Base-by-base conservation (phyloP, 2,329 filamentous ascomycete genomes). In the Bipolaris cookei region DNA sequence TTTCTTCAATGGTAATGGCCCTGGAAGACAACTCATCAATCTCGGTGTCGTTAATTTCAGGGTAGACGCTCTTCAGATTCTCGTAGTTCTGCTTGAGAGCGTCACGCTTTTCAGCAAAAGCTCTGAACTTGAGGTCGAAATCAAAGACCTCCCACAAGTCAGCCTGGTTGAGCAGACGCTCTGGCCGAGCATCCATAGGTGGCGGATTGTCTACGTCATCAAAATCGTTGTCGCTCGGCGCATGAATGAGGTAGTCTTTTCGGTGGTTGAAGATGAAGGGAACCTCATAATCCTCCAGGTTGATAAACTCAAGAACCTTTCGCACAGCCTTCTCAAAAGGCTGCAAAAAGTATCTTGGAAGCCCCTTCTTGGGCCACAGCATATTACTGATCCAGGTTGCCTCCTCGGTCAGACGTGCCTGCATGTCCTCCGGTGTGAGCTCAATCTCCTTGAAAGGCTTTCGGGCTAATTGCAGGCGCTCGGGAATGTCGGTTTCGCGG, bases 261-360 rank as follows among this genome's bases (percentile, higher is more conserved):
- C 95, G 91, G 72, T 99, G 95, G 76, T 97, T 94, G 77, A 97
- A 97, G 66, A 99, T 95, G 76, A 97, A 99, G 0, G 95, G 94
- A 1, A 97, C 92, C 76, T 99, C 95, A 67, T 94, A 92, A 66
- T 96, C 91, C 63, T 98, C 93, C 3, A 94, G 87, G 48, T 97
- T 91, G 77, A 99, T 92, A 73, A 98, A 97, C 69, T 97, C 91
- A 37, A 99, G 84, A 10, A 98, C 93, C 76, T 97, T 96, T 66
- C 88, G 88, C 52, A 99, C 89, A 4, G 94, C 91, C 68, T 90
- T 90, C 70, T 91, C 88, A 76, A 99, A 98, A 0, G 92, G 91
- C 32, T 86, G 85, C 51, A 90, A 87, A 50, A 97, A 83, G 61
- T 93, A 90, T 39, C 82, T 77, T 3, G 86, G 82, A 21, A 96